Evolutionary conservation across 169 alveolate genomes (phyloP).

Genomic region (Condylostoma magnum): DNA sequence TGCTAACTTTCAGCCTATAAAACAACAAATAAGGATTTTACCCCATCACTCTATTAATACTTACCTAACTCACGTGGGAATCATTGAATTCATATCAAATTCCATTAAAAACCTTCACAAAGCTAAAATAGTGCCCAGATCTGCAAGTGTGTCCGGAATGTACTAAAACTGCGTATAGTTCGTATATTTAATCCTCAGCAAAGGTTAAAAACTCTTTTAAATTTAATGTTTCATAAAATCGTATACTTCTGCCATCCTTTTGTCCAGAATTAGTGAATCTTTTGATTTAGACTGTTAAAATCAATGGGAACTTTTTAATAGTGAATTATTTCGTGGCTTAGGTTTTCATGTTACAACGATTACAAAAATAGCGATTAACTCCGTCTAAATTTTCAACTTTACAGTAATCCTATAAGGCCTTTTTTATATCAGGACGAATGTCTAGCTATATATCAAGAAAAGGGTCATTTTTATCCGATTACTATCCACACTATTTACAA

Average conservation of each 20-base stretch:
- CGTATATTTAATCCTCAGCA: background rate
- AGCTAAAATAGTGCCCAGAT: constrained; percentile 32
- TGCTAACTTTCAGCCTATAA: no score
- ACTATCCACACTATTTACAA: constrained; percentile 19
- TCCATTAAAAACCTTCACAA: constrained; percentile 22
- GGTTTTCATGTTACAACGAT: background rate
- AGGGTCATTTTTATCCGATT: constrained; percentile 2
- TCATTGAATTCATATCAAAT: constrained; percentile 29
- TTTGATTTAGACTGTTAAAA: constrained; percentile 25
- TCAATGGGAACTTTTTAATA: constrained; percentile 19
- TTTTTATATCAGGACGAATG: background rate
- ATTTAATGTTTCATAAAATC: background rate
- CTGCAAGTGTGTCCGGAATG: constrained; percentile 28
- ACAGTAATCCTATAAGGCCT: constrained; percentile 15
- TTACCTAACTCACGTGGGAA: constrained; percentile 6
- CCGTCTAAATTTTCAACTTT: constrained; percentile 16
- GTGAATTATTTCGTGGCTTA: constrained; percentile 24
- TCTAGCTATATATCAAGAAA: constrained; percentile 20
- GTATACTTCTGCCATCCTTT: constrained; percentile 21
- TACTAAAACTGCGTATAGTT: constrained; percentile 28
- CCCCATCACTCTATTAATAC: constrained; percentile 1
- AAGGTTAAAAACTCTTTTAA: background rate
- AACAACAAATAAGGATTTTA: no score
- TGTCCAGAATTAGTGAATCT: constrained; percentile 28
- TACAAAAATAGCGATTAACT: constrained; percentile 26